Evolutionary conservation across 1,284 basidiomycete genomes (phyloP), one percentile per base, ranked within the genome.

Genomic region (Heterobasidion irregulare): DNA sequence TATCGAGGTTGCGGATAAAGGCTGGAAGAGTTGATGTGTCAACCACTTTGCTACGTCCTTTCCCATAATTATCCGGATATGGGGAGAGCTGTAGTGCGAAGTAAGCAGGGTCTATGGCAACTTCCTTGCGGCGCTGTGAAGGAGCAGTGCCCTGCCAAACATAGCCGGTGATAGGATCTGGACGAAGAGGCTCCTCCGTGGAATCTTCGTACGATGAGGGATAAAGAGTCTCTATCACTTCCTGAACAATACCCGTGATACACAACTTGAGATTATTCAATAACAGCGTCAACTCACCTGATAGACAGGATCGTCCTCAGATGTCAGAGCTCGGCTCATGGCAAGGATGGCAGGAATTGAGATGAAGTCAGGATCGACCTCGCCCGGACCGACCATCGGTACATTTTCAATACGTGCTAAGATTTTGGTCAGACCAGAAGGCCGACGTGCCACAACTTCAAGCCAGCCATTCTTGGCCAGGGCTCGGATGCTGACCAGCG

Each of bases 331-430:
- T 51, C 86, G 79, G 58, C 91, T 84, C 75, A 90, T 85, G 66
- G 92, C 78, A 48, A 94, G 71, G 36, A 80, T 75, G 0, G 88
- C 89, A 7, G 89, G 82, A 0, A 91, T 68, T 5, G 87, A 86
- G 7, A 85, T 66, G 60, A 86, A 68, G 67, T 95, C 88, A 0
- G 90, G 89, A 60, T 88, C 79, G 4, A 87, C 86, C 64, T 94
- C 91, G 1, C 92, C 93, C 1, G 89, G 76, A 0, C 85, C 84
- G 4, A 93, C 83, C 68, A 93, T 76, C 0, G 92, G 91, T 1
- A 92, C 82, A 66, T 99, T 98, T 68, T 98, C 95, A 36, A 95
- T 69, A 64, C 91, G 85, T 67, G 90, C 92, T n/a, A 98, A 72
- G 65, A 98, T 85, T 62, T 81, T 84, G 3, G 92, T 91, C 57